These are phyloP conservation scores for Betula pendula DNA, from an alignment of 306 rosid genomes.

Conservation along the genomic window DNA sequence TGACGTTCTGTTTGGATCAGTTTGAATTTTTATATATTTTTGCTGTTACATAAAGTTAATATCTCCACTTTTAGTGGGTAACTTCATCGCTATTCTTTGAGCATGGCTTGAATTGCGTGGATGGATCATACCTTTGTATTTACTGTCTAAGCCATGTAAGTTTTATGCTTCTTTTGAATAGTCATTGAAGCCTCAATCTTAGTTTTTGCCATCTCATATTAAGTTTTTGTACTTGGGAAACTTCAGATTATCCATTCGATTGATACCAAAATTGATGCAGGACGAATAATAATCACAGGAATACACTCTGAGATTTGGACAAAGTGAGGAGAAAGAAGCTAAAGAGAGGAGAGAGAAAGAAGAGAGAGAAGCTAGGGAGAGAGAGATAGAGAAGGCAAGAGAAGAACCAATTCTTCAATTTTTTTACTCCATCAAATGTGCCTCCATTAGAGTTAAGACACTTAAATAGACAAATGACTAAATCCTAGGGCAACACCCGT, in stretches of 20 bases:
- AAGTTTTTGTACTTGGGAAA: background rate
- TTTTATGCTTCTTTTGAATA: background rate
- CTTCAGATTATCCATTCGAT: background rate
- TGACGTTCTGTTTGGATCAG: constrained; percentile 10
- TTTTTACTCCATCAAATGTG: no score
- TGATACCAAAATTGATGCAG: background rate
- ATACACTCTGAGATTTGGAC: background rate
- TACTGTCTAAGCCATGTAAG: constrained; percentile 8
- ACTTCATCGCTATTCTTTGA: background rate
- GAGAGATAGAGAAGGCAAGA: no score
- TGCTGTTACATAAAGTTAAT: background rate
- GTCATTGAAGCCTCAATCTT: constrained; percentile 14
- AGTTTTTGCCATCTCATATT: constrained; percentile 7
- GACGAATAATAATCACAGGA: no score
- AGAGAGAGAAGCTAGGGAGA: no score
- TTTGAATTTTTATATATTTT: background rate
- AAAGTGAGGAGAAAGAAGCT: no score
- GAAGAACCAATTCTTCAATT: no score
- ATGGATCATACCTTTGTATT: background rate
- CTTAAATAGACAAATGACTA: no score
- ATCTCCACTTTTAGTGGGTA: background rate
- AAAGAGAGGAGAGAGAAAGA: background rate
- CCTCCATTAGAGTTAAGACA: no score
- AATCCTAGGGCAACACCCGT: no score
- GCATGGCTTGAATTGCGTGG: background rate